Evolutionary conservation across 768 basidiomycete genomes (phyloP).

Genomic region (Leccinum uliginosum): DNA sequence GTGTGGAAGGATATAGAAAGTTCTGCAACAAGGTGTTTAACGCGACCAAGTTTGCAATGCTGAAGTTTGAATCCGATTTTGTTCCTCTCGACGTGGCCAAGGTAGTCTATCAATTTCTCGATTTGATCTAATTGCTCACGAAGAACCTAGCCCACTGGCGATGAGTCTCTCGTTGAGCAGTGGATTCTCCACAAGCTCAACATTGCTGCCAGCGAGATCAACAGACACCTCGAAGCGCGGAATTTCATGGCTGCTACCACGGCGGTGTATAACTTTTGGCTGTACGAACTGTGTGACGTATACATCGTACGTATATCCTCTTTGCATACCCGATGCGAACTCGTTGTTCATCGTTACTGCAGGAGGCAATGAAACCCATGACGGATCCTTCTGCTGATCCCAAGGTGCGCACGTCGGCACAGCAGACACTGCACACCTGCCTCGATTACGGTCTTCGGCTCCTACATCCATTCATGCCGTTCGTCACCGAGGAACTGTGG

Average conservation of each 20-base stretch:
- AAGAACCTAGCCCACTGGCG: slow-evolving; percentile 66
- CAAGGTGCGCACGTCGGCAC: slow-evolving; percentile 71
- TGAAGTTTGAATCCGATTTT: slow-evolving; percentile 85
- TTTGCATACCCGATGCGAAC: neutral
- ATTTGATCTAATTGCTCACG: neutral
- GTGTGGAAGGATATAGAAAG: slow-evolving; percentile 97
- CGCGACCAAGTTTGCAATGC: slow-evolving; percentile 98
- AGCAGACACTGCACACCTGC: slow-evolving; percentile 94
- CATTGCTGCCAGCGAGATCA: slow-evolving; percentile 70
- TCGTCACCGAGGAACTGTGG: slow-evolving; percentile 98
- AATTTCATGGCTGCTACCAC: slow-evolving; percentile 94
- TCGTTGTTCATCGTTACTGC: slow-evolving; percentile 8
- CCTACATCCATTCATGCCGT: slow-evolving; percentile 98
- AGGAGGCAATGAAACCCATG: slow-evolving; percentile 99
- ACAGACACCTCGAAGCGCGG: slow-evolving; percentile 66
- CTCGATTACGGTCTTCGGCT: slow-evolving; percentile 86
- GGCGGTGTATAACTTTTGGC: slow-evolving; percentile 88
- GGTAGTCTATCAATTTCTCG: slow-evolving; percentile 37
- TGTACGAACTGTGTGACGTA: slow-evolving; percentile 98
- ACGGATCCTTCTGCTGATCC: slow-evolving; percentile 71
- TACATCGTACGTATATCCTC: slow-evolving; percentile 69
- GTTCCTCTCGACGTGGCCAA: slow-evolving; percentile 66
- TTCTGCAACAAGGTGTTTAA: slow-evolving; percentile 99
- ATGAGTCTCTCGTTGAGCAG: slow-evolving; percentile 86
- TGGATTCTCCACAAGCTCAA: slow-evolving; percentile 97